Evolutionary conservation across 208 protist species (phyloP).

Genomic region (Leishmania aethiopica): DNA sequence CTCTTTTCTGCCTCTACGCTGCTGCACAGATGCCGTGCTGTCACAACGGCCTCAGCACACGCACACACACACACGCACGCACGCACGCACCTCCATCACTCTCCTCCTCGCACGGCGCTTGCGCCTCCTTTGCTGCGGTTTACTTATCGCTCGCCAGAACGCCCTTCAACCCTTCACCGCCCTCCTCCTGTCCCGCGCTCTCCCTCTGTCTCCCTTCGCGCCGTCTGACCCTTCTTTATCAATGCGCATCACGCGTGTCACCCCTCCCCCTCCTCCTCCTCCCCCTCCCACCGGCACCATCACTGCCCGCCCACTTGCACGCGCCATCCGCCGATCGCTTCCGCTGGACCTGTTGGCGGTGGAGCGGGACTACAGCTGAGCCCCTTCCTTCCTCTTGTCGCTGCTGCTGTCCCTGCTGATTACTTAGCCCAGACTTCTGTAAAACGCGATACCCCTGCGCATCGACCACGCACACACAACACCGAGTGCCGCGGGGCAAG

Average conservation of each 20-base stretch:
- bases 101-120: background rate
- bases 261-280: background rate
- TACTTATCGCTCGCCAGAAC: background rate
- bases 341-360: background rate
- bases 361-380: background rate
- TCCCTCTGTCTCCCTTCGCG: background rate
- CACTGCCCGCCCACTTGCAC: background rate
- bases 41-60: background rate
- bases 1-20: background rate
- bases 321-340: background rate
- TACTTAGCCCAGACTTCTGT: background rate
- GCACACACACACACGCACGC: background rate
- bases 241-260: background rate
- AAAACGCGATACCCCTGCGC: background rate
- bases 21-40: background rate
- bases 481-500: background rate
- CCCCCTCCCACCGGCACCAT: background rate
- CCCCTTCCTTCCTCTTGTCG: background rate
- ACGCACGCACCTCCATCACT: background rate
- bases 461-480: background rate
- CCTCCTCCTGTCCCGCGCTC: background rate
- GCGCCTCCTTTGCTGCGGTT: background rate
- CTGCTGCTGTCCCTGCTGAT: background rate
- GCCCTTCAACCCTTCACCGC: background rate
- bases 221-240: background rate